Base-by-base conservation (phyloP, 805 yeast species). In the Isabelozyma pseudorhagii region DNA sequence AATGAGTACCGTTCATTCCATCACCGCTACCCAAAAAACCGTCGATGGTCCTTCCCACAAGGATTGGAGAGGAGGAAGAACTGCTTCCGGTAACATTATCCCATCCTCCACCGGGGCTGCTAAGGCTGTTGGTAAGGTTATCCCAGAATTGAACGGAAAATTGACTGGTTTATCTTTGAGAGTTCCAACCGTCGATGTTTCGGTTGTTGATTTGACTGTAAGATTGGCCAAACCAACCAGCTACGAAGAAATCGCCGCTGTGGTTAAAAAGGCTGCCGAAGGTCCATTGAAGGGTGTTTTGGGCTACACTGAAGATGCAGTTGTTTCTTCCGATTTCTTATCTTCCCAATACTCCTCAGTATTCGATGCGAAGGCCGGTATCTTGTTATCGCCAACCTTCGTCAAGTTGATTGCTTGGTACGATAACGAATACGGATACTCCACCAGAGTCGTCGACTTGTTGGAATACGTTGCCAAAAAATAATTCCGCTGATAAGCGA, bases 41-140 rank as follows among this genome's bases (percentile, higher is more conserved):
- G 71, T 66, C 46, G 71, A 66, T 50, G 69, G 69, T 58, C 71
- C 71, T 52, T 66, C 71, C 54, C 69, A 66, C 62, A 66, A 66
- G 59, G 71, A 66, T 62, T 66, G 71, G 71, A 66, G 71, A 65
- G 71, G 71, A 49, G 71, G 71, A 53, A 63, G 71, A 62, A 66
- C 71, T 56, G 71, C 71, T 48, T 58, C 65, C 44, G 71, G 68
- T 49, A 66, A 66, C 64, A 66, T 66, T 50, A 66, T 66, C 51
- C 71, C 71, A 50, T 66, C 71, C 13, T 65, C 71, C 51, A 65
- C 71, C 50, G 69, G 71, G 60, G 71, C 71, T 50, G 71, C 71
- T 54, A 66, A 66, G 60, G 71, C 71, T 46, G 71, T 66, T 43
- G 69, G 69, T 57, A 66, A 66, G 60, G 71, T 66, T 48, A 66